phyloP scores from a whole-genome alignment of 129 eudicot genomes.

The Lactuca saligna region DNA sequence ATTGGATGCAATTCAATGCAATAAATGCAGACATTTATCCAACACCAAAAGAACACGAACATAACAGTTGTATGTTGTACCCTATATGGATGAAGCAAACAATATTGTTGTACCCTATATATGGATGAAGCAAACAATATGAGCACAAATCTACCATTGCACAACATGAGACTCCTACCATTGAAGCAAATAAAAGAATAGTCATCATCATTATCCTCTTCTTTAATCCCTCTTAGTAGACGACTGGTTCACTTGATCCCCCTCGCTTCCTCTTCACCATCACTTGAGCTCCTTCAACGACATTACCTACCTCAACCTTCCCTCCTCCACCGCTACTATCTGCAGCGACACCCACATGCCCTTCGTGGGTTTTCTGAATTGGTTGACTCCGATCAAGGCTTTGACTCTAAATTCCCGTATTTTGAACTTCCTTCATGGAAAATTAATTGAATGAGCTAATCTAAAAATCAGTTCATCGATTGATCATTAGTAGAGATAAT shows the following conservation, averaged over 20 bases:
- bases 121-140: slow-evolving; percentile 10
- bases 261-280: slow-evolving; percentile 75
- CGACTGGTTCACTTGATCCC: slow-evolving; percentile 37
- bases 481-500: slow-evolving; percentile 5
- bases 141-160: slow-evolving; percentile 82
- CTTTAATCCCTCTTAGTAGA: slow-evolving; percentile 48
- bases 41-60: slow-evolving; percentile 3
- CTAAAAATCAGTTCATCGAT: slow-evolving; percentile 5
- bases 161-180: slow-evolving; percentile 86
- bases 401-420: slow-evolving; percentile 29
- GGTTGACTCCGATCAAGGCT: slow-evolving; percentile 26
- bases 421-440: slow-evolving; percentile 20
- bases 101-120: neutral
- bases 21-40: slow-evolving; percentile 17
- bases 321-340: slow-evolving; percentile 12
- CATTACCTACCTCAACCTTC: slow-evolving; percentile 15
- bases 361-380: slow-evolving; percentile 28
- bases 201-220: slow-evolving; percentile 91
- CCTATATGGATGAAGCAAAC: slow-evolving; percentile 7
- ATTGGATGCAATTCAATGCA: slow-evolving; percentile 1
- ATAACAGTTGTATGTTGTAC: neutral
- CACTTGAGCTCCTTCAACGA: slow-evolving; percentile 25
- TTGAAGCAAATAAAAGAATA: slow-evolving; percentile 96
- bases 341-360: slow-evolving; percentile 23
- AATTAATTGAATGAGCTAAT: slow-evolving; percentile 18